Percentiles rank a stretch among this genome's conserved stretches.
These are phyloP conservation scores for Hirsutella rhossiliensis DNA, from an alignment of 2,329 filamentous ascomycete species.

Conservation along the genomic window DNA sequence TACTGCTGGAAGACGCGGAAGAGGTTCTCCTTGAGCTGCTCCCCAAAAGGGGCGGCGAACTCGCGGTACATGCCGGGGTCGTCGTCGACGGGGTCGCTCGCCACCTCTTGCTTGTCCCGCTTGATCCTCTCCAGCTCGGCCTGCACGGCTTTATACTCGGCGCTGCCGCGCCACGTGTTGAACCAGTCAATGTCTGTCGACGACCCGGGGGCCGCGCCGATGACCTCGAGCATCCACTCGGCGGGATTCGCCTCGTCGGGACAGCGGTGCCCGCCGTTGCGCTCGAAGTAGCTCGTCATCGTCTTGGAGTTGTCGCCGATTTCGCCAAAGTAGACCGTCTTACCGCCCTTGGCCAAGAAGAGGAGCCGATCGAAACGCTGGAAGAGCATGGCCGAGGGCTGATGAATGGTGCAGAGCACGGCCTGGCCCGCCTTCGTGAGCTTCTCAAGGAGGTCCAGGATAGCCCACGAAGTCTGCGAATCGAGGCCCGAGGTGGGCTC, in stretches of 20 bases:
- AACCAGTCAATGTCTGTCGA: constrained; percentile 54
- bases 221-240: constrained; percentile 63
- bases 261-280: constrained; percentile 54
- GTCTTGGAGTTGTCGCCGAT: constrained; percentile 59
- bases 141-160: constrained; percentile 43
- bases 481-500: constrained; percentile 93
- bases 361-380: constrained; percentile 77
- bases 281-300: constrained; percentile 65
- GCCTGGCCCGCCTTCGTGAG: constrained; percentile 81
- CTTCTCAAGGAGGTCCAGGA: constrained; percentile 78
- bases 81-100: constrained; percentile 15
- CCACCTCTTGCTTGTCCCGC: constrained; percentile 26
- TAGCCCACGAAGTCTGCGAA: constrained; percentile 87
- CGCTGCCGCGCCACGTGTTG: constrained; percentile 45
- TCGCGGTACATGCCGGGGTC: constrained; percentile 48
- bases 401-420: constrained; percentile 94
- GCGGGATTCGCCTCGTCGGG: constrained; percentile 63
- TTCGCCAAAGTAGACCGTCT: constrained; percentile 71
- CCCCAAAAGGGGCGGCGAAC: constrained; percentile 64
- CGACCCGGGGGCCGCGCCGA: constrained; percentile 52
- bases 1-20: constrained; percentile 79
- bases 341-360: constrained; percentile 64
- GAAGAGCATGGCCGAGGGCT: constrained; percentile 92
- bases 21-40: constrained; percentile 56
- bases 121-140: constrained; percentile 45